phyloP scores from a whole-genome alignment of 1,139 yeast genomes.

The Debaryomycetaceae sp. region DNA sequence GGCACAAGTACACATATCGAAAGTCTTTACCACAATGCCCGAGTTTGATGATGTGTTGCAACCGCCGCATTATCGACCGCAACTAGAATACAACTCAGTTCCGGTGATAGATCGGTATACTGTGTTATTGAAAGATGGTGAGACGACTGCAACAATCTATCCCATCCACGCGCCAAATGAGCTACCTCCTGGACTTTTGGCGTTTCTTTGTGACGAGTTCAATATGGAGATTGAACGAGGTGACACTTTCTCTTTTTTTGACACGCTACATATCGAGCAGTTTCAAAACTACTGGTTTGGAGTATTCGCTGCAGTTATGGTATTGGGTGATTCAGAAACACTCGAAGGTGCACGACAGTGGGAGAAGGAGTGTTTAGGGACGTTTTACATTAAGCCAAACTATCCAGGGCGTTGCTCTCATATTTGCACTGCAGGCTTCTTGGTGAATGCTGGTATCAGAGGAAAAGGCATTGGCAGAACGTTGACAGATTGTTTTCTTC shows the following conservation, averaged over 20 bases:
- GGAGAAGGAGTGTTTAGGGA: constrained; percentile 88
- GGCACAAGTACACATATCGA: constrained; percentile 1
- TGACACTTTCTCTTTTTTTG: constrained; percentile 81
- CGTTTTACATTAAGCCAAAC: constrained; percentile 79
- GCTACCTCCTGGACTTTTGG: constrained; percentile 73
- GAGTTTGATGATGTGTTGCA: constrained; percentile 36
- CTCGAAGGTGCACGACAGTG: constrained; percentile 65
- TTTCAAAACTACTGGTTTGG: constrained; percentile 86
- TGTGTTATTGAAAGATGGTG: constrained; percentile 79
- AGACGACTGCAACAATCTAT: constrained; percentile 87
- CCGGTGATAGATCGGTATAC: constrained; percentile 47
- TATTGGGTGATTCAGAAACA: constrained; percentile 66
- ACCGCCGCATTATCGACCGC: constrained; percentile 31
- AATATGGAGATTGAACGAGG: constrained; percentile 91
- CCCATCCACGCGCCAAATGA: constrained; percentile 66
- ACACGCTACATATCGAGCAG: constrained; percentile 66
- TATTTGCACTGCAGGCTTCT: constrained; percentile 84
- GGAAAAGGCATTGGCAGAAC: constrained; percentile 92
- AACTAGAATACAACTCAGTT: constrained; percentile 31
- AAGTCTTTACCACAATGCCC: constrained; percentile 19
- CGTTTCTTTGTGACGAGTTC: constrained; percentile 85
- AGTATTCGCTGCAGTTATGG: constrained; percentile 82
- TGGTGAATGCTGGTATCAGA: constrained; percentile 89
- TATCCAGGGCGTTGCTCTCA: constrained; percentile 93
- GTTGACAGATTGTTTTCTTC: constrained; percentile 74